Evolutionary conservation across 1,139 yeast genomes (phyloP).

Genomic region (Hanseniaspora gamundiae): DNA sequence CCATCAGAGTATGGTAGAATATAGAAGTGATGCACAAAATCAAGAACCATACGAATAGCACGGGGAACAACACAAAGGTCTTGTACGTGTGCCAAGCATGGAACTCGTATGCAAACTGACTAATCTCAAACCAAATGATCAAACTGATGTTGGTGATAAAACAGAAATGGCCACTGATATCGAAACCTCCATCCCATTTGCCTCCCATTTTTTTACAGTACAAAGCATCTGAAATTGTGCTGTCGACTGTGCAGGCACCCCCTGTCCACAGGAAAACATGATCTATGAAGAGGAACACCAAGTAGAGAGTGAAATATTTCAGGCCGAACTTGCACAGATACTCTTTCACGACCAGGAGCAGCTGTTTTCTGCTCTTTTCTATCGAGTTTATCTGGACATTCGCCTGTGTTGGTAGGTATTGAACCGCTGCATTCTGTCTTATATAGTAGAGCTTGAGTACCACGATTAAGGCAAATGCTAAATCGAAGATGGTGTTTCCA

Average conservation of each 20-base stretch:
- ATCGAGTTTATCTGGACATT: slow-evolving; percentile 1
- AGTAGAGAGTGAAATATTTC: slow-evolving; percentile 15
- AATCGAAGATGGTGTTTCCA: slow-evolving; percentile 24
- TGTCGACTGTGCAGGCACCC: slow-evolving; percentile 22
- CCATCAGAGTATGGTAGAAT: slow-evolving; percentile 49
- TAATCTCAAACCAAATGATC: slow-evolving; percentile 30
- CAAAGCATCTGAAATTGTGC: slow-evolving; percentile 16
- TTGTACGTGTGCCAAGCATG: slow-evolving; percentile 8
- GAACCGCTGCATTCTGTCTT: neutral
- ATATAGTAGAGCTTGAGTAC: neutral
- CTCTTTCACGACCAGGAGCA: slow-evolving; percentile 11
- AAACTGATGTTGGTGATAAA: slow-evolving; percentile 37
- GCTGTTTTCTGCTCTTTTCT: neutral
- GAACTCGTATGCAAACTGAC: slow-evolving; percentile 8
- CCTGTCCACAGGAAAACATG: slow-evolving; percentile 25
- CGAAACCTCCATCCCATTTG: slow-evolving; percentile 46
- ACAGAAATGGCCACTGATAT: slow-evolving; percentile 52
- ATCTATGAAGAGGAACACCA: slow-evolving; percentile 24
- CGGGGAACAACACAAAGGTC: slow-evolving; percentile 9
- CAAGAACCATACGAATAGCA: slow-evolving; percentile 31
- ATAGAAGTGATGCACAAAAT: slow-evolving; percentile 41
- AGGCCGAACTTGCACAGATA: slow-evolving; percentile 18
- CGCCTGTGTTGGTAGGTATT: slow-evolving; percentile 1
- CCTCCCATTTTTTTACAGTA: slow-evolving; percentile 22
- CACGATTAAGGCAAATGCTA: neutral